These are phyloP conservation scores for Violaceomyces palustris DNA, from an alignment of 1,284 basidiomycete genomes.

Conservation along the genomic window DNA sequence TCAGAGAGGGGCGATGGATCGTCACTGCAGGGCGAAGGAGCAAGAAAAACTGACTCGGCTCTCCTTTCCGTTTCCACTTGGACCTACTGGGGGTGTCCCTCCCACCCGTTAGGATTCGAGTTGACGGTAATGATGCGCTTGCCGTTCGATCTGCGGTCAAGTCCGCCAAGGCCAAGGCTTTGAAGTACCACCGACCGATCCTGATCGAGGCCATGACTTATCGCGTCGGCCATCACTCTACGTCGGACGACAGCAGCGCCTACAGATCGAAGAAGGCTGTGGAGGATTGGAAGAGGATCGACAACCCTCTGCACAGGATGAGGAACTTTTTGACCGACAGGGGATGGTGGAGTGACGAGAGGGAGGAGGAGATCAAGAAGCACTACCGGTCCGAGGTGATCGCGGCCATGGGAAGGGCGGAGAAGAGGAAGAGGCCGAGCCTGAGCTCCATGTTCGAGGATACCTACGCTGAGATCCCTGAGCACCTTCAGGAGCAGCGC, in stretches of 20 bases:
- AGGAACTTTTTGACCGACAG: constrained; percentile 66
- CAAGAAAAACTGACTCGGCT: neutral
- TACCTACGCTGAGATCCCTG: constrained; percentile 60
- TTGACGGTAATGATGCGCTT: constrained; percentile 88
- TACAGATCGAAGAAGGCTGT: constrained; percentile 57
- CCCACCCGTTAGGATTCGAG: constrained; percentile 56
- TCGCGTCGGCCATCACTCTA: constrained; percentile 83
- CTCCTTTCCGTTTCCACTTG: neutral
- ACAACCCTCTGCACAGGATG: constrained; percentile 82
- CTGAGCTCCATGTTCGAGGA: constrained; percentile 78
- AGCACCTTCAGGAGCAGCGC: constrained; percentile 72
- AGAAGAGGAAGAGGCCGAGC: constrained; percentile 66
- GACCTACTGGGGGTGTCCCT: too few species aligned
- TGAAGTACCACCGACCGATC: constrained; percentile 70
- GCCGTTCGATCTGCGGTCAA: constrained; percentile 77
- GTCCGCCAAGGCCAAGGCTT: constrained; percentile 71
- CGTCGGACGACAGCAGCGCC: constrained; percentile 87
- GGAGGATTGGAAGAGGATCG: constrained; percentile 54
- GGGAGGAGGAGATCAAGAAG: constrained; percentile 70
- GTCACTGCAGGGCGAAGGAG: neutral
- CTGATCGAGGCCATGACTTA: constrained; percentile 66
- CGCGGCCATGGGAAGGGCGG: constrained; percentile 71
- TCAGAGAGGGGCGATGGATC: too few species aligned
- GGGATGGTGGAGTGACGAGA: constrained; percentile 77
- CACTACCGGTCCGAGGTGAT: constrained; percentile 69